Evolutionary conservation across 805 yeast species (phyloP).

Genomic region (Kazachstania kunashirensis): DNA sequence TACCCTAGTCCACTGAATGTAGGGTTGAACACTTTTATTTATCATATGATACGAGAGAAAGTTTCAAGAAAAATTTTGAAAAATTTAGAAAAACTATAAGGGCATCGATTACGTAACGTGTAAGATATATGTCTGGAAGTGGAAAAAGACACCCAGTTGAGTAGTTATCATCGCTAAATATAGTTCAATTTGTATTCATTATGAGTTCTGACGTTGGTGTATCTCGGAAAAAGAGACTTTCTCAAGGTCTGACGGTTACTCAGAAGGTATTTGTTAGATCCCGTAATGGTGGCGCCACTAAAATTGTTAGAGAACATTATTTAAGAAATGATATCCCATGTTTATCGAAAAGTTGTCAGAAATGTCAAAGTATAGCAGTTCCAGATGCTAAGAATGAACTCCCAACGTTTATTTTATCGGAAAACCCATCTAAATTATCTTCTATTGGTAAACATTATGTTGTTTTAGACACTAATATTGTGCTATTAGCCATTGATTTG

Average conservation of each 20-base stretch:
- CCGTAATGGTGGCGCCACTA: slow-evolving; percentile 75
- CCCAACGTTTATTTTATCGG: slow-evolving; percentile 60
- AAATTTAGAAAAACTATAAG: not conserved
- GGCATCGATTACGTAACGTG: not conserved
- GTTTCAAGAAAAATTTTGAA: not conserved
- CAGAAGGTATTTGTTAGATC: slow-evolving; percentile 89
- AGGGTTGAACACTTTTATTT: too few species aligned
- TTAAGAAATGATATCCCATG: slow-evolving; percentile 89
- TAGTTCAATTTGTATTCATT: not conserved
- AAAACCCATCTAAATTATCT: slow-evolving; percentile 41
- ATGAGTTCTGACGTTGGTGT: slow-evolving; percentile 13
- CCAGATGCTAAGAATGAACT: slow-evolving; percentile 59
- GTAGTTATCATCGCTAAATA: not conserved
- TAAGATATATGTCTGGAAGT: not conserved
- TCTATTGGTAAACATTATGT: slow-evolving; percentile 66
- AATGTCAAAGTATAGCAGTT: slow-evolving; percentile 44
- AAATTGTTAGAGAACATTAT: slow-evolving; percentile 90
- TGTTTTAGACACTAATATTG: slow-evolving; percentile 80
- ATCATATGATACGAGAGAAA: not conserved
- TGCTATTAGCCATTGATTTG: slow-evolving; percentile 79
- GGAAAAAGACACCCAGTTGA: not conserved
- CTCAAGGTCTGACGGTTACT: slow-evolving; percentile 54
- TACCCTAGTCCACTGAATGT: too few species aligned
- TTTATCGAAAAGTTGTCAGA: slow-evolving; percentile 57
- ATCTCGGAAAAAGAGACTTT: slow-evolving; percentile 35